These are phyloP conservation scores for Rhytidhysteron rufulum DNA, from an alignment of 2,329 filamentous ascomycete genomes.

Conservation along the genomic window DNA sequence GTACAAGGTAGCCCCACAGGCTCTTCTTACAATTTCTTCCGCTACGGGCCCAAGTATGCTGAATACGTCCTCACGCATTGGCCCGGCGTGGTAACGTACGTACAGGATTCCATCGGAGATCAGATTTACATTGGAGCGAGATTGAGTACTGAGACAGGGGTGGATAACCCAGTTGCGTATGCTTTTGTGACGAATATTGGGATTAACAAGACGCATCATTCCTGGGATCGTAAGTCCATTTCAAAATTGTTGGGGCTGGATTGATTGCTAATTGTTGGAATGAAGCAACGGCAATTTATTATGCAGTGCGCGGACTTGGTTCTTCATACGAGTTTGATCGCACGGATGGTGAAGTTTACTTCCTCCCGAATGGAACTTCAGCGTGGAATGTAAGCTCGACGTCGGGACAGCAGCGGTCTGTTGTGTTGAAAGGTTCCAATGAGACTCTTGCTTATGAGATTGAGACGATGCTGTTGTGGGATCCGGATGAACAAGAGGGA, in stretches of 20 bases:
- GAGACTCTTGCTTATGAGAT: not conserved
- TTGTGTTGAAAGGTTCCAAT: not conserved
- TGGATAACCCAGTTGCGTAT: not conserved
- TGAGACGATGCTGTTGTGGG: not conserved
- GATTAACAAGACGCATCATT: not conserved
- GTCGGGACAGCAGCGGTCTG: not conserved
- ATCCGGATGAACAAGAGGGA: not conserved
- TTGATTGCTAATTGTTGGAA: too few species aligned
- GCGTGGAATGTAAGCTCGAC: not conserved
- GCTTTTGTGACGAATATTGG: not conserved
- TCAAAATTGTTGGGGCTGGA: too few species aligned
- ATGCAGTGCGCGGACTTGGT: not conserved
- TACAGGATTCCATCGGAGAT: not conserved
- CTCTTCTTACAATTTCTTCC: not conserved
- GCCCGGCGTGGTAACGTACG: not conserved
- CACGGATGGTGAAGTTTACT: not conserved
- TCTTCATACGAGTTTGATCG: not conserved
- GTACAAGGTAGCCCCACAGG: not conserved
- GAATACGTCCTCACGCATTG: not conserved
- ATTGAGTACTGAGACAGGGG: not conserved
- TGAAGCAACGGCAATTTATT: not conserved
- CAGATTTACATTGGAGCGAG: not conserved
- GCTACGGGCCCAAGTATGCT: not conserved
- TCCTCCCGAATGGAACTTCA: not conserved
- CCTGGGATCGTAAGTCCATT: not conserved